A percentile compares a stretch with the other conserved stretches of the same genome.
phyloP scores from a whole-genome alignment of 306 rosid genomes.

The Trifolium pratense region DNA sequence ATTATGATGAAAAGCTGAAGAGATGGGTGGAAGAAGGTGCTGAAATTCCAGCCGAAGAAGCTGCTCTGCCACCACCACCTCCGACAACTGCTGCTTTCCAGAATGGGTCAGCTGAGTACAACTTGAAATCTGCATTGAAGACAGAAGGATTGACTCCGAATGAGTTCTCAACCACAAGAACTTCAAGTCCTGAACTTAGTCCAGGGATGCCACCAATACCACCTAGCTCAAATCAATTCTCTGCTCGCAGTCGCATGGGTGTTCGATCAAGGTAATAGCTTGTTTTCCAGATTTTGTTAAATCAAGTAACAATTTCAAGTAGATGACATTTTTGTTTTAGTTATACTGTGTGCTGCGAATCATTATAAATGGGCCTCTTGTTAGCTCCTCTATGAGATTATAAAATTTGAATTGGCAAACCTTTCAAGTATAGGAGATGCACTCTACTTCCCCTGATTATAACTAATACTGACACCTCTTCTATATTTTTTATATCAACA shows the following conservation, averaged over 20 bases:
- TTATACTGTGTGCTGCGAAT: neutral
- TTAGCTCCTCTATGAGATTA: slow-evolving; percentile 18
- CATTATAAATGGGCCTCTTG: slow-evolving; percentile 8
- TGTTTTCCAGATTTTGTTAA: slow-evolving; percentile 8
- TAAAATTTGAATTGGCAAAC: slow-evolving; percentile 8
- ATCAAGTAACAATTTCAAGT: slow-evolving; percentile 4
- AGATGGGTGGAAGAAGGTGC: slow-evolving; percentile 95
- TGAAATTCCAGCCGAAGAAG: slow-evolving; percentile 75
- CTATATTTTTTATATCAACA: neutral
- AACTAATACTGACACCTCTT: neutral
- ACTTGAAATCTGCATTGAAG: slow-evolving; percentile 68
- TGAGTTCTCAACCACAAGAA: slow-evolving; percentile 49
- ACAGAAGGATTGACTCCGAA: slow-evolving; percentile 56
- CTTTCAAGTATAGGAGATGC: neutral
- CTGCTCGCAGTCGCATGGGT: slow-evolving; percentile 77
- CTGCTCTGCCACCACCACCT: slow-evolving; percentile 81
- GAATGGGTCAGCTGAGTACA: slow-evolving; percentile 73
- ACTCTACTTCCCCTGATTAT: neutral
- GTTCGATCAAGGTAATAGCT: slow-evolving; percentile 76
- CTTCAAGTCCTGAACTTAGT: slow-evolving; percentile 53
- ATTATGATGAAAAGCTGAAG: slow-evolving; percentile 86
- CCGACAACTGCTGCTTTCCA: slow-evolving; percentile 75
- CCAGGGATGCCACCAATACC: slow-evolving; percentile 85
- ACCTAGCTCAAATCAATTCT: slow-evolving; percentile 76
- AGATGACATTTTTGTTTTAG: slow-evolving; percentile 5